Base-by-base conservation (phyloP, 805 yeast genomes). In the Saccharomycopsis sp. region DNA sequence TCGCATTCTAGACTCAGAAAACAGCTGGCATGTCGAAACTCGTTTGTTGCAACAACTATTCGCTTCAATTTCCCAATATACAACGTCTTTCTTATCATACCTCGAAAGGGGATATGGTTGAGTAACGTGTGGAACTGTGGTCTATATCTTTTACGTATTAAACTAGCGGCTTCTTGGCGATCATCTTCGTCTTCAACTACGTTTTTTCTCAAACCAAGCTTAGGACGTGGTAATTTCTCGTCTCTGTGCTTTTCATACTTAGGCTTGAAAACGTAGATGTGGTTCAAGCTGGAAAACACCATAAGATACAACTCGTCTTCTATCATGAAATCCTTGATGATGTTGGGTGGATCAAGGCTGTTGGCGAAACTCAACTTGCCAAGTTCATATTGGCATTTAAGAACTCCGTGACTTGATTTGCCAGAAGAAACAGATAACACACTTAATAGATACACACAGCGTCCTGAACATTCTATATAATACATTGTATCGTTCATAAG, bases 21-120 rank as follows among this genome's bases (percentile, higher is more conserved):
- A 14, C 5, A 24, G 3, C 20, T 9, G 7, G 24, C 23, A 15
- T 44, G 25, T 8, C 23, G 34, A 41, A 53, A 53, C 19, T 53
- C 34, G 17, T 53, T 53, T 20, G 56, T 53, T 8, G 24, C 56
- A 15, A 53, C 51, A 42, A 53, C 44, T 3, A 53, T 38, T 8
- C 23, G 44, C 15, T 53, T 38, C 22, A 56, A 41, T 7, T 56
- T 22, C 3, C 23, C 12, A 23, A 56, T 14, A 3, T 50, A 17
- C 3, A 56, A 12, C 22, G 52, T 35, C 47, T 49, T 55, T 41
- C 54, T 51, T 35, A 58, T 17, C 14, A 58, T 9, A 17, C 59
- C 59, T 29, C 12, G 17, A 25, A 56, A 12, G 7, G 8, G 17
- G 3, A 56, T 14, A 2, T 14, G 22, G 12, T 52, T 23, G 24